Percentiles rank a stretch among this genome's conserved stretches.
Evolutionary conservation across 805 yeast genomes (phyloP).

Genomic region (Tanozyma kutaoensis): DNA sequence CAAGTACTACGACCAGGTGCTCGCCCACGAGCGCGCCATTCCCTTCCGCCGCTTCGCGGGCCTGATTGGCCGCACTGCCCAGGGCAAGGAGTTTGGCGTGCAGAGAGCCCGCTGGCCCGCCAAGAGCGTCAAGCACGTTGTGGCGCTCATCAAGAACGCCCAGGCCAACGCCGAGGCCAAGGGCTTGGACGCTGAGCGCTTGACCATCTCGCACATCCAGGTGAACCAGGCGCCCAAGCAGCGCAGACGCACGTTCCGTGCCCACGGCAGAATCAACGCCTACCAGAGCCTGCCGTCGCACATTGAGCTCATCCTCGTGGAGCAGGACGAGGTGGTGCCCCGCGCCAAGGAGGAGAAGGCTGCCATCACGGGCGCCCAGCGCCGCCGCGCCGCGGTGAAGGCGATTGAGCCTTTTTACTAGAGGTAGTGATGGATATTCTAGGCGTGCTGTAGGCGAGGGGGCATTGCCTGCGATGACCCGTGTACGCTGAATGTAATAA

Average conservation of each 20-base stretch:
- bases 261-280: slow-evolving; percentile 99
- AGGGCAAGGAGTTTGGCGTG: slow-evolving; percentile 99
- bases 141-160: slow-evolving; percentile 93
- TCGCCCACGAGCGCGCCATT: slow-evolving; percentile 97
- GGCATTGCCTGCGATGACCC: too few relatives aligned
- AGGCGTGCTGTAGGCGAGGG: too few relatives aligned
- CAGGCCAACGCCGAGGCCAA: slow-evolving; percentile 94
- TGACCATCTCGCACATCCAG: slow-evolving; percentile 95
- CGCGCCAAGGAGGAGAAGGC: slow-evolving; percentile 72
- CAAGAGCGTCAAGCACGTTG: slow-evolving; percentile 91
- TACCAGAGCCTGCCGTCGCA: slow-evolving; percentile 98
- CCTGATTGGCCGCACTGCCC: slow-evolving; percentile 98
- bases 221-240: slow-evolving; percentile 99
- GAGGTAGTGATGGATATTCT: too few relatives aligned
- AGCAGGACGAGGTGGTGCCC: slow-evolving; percentile 86
- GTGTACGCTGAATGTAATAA: too few relatives aligned
- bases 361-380: too few relatives aligned
- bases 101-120: slow-evolving; percentile 99
- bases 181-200: slow-evolving; percentile 93
- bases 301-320: slow-evolving; percentile 94
- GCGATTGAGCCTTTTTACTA: too few relatives aligned
- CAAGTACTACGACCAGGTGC: slow-evolving; percentile 88
- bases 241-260: slow-evolving; percentile 99
- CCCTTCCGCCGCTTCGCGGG: slow-evolving; percentile 98
- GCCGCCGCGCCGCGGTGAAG: too few relatives aligned